A percentile compares a stretch with the other conserved stretches of the same genome.
Conservation (phyloP, 1,284 basidiomycete species). For the Marasmius fiardii region DNA sequence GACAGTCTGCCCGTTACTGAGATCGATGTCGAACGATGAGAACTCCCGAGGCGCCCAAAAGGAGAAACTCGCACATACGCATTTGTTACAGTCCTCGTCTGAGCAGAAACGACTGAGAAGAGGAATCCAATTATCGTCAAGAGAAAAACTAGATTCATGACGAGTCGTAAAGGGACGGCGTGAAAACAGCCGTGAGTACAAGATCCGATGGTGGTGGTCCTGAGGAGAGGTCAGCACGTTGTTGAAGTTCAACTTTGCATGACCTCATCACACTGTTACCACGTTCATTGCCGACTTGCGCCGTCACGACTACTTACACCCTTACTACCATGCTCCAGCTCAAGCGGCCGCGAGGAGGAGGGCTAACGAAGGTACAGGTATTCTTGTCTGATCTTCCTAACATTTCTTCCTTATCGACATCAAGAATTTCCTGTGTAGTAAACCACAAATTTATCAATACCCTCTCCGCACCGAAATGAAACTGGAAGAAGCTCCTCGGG, state of each 20-base stretch:
- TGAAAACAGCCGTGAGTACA: neutral
- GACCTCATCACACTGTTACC: neutral
- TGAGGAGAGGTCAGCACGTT: neutral
- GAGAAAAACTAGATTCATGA: slow-evolving; percentile 14
- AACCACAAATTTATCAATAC: too few species aligned
- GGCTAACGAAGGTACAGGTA: too few species aligned
- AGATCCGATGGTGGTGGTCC: too few species aligned
- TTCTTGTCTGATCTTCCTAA: too few species aligned
- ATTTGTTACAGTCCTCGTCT: slow-evolving; percentile 44
- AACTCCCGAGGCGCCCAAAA: slow-evolving; percentile 4
- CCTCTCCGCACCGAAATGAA: too few species aligned
- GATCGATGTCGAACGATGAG: slow-evolving; percentile 2
- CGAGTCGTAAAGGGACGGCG: neutral
- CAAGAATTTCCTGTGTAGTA: too few species aligned
- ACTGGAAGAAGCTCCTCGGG: too few species aligned
- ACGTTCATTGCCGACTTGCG: too few species aligned
- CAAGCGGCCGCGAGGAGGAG: too few species aligned
- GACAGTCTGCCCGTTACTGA: slow-evolving; percentile 46
- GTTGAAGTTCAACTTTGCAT: neutral
- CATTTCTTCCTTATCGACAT: too few species aligned
- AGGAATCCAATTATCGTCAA: slow-evolving; percentile 24
- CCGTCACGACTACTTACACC: too few species aligned
- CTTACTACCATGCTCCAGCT: too few species aligned
- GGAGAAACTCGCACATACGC: slow-evolving; percentile 30
- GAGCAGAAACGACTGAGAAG: slow-evolving; percentile 32